These are phyloP conservation scores for Panaeolus cyanescens DNA, from an alignment of 768 basidiomycete species.

Conservation along the genomic window DNA sequence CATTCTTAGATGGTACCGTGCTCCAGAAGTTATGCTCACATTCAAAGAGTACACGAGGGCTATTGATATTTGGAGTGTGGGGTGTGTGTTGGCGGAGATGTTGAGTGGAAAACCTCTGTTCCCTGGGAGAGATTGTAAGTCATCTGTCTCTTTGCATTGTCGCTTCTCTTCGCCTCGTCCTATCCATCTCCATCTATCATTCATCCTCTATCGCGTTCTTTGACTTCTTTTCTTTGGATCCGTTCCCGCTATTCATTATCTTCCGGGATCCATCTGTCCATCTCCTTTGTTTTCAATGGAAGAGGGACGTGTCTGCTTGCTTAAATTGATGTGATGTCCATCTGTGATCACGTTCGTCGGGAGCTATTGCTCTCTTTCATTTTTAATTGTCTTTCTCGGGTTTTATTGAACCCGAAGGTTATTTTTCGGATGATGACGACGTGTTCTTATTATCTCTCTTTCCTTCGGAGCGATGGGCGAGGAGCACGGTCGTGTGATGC, in stretches of 20 bases:
- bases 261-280: neutral
- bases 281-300: neutral
- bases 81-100: conserved; percentile 91
- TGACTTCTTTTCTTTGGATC: no score
- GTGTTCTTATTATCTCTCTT: neutral
- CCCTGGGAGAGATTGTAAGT: conserved; percentile 90
- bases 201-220: no score
- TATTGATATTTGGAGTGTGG: conserved; percentile 87
- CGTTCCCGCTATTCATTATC: no score
- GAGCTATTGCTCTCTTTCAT: neutral
- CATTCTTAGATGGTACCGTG: conserved; percentile 83
- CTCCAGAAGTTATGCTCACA: conserved; percentile 97
- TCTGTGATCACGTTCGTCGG: conserved; percentile 1
- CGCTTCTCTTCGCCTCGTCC: neutral
- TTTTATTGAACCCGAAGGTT: neutral
- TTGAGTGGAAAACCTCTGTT: conserved; percentile 89
- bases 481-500: neutral
- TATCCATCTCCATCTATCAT: neutral
- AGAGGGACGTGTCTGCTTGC: conserved; percentile 4
- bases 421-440: neutral
- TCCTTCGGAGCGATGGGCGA: no score
- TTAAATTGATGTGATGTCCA: no score
- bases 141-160: conserved; percentile 6
- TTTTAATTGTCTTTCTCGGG: neutral
- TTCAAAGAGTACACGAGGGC: conserved; percentile 94